Base-by-base conservation (phyloP, 208 protist species). In the Lotmaria passim region DNA sequence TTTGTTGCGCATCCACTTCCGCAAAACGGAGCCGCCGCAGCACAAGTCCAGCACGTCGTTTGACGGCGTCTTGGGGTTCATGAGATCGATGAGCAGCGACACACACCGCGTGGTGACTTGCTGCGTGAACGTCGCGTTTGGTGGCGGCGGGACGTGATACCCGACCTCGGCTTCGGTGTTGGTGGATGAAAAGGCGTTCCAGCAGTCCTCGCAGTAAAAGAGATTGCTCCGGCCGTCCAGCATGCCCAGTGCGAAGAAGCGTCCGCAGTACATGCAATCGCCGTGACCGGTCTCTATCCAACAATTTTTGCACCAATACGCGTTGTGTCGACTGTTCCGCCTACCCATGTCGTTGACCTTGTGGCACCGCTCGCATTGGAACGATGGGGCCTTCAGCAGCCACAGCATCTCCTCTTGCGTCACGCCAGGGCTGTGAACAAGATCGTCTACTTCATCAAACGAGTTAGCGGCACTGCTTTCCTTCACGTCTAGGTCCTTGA, bases 21-120 rank as follows among this genome's bases (percentile, higher is more conserved):
- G 75, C 67, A 81, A 64, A 63, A 96, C 82, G 34, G 81, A 78
- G 15, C 87, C 86, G 38, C 87, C 91, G 55, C 91, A 96, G 69
- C 91, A 96, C 69, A 96, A 61, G 47, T 96, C 87, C 69, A 96
- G 66, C 0, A 96, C 86, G 66, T 96, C 91, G 73, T 93, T 87
- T 28, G 87, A 90, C 21, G 88, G 81, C 24, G 63, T 76, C 58
- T 93, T 93, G 0, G 75, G 28, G 57, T 85, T 92, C 60, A 93
- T 83, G 53, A 78, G 51, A 50, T 96, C 88, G 65, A 96, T 90
- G 21, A 96, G 53, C 30, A 93, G 62, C 23, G 86, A 93, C 0
- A 93, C 62, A 58, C 84, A 91, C 11, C 88, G 75, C 3, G 84
- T 91, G 19, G 81, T 89, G 23, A 93, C 88, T 66, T 94, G 87